Conservation (phyloP, 371 early-diverging fungal genomes). For the Lichtheimia ramosa region DNA sequence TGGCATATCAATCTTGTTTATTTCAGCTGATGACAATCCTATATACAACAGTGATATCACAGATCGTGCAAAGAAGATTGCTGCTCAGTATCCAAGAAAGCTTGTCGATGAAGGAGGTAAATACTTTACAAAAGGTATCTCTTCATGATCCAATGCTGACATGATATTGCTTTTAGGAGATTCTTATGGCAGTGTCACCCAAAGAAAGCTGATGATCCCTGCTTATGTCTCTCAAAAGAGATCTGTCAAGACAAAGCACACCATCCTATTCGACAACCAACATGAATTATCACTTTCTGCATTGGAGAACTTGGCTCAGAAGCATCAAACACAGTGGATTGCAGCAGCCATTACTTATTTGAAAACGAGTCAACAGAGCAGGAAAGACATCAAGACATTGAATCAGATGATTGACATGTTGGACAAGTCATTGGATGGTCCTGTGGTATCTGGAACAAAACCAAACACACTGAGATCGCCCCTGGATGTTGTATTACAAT, state of each 20-base stretch:
- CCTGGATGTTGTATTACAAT: neutral
- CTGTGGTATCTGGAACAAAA: neutral
- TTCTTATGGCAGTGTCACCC: neutral
- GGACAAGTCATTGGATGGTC: neutral
- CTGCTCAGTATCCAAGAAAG: conserved; percentile 22
- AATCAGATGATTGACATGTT: neutral
- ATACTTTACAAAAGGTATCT: neutral
- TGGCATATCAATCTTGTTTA: neutral
- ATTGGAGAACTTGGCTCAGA: neutral
- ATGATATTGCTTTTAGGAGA: neutral
- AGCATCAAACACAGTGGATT: conserved; percentile 1
- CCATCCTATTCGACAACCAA: neutral
- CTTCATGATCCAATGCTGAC: neutral
- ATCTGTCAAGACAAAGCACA: neutral
- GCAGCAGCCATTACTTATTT: neutral
- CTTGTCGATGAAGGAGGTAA: conserved; percentile 17
- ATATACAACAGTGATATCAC: conserved; percentile 30
- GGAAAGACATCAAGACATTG: neutral
- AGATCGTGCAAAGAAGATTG: conserved; percentile 33
- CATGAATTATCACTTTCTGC: neutral
- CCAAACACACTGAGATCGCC: neutral
- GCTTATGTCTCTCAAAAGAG: neutral
- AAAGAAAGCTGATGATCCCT: neutral
- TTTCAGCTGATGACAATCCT: neutral
- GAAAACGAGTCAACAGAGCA: neutral